Conservation (phyloP, 768 basidiomycete genomes). For the Mycena polygramma region DNA sequence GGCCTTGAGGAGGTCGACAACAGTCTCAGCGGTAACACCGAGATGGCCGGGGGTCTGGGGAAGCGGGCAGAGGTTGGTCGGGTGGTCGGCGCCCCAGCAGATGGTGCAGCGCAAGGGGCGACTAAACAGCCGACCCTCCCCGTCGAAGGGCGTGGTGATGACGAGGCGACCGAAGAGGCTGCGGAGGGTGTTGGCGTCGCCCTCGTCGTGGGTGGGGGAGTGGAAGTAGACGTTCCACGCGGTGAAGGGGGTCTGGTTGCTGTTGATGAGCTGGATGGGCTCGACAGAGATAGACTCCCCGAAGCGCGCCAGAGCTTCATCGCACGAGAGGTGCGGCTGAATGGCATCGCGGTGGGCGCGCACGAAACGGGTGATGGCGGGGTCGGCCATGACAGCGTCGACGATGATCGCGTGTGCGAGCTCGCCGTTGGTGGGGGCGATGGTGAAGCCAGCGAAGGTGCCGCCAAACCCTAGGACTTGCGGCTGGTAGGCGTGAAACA, state of each 20-base stretch:
- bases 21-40: slow-evolving; percentile 13
- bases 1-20: not conserved
- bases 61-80: slow-evolving; percentile 11
- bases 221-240: slow-evolving; percentile 10
- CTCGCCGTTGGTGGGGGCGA: not conserved
- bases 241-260: not conserved
- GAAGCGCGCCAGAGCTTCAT: not conserved
- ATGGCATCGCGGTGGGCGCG: slow-evolving; percentile 6
- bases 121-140: not conserved
- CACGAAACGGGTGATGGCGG: not conserved
- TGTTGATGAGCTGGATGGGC: not conserved
- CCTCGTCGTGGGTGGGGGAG: not conserved
- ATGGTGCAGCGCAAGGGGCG: slow-evolving; percentile 9
- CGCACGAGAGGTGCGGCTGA: not conserved
- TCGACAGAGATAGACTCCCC: not conserved
- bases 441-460: slow-evolving; percentile 7
- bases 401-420: not conserved
- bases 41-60: slow-evolving; percentile 5
- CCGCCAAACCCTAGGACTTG: not conserved
- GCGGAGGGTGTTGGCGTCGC: not conserved
- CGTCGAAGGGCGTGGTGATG: slow-evolving; percentile 6
- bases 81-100: slow-evolving; percentile 20
- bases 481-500: not conserved
- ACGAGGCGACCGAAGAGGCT: not conserved
- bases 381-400: not conserved